phyloP scores from a whole-genome alignment of 192 early-diverging fungal genomes.

The Funneliformis geosporum region DNA sequence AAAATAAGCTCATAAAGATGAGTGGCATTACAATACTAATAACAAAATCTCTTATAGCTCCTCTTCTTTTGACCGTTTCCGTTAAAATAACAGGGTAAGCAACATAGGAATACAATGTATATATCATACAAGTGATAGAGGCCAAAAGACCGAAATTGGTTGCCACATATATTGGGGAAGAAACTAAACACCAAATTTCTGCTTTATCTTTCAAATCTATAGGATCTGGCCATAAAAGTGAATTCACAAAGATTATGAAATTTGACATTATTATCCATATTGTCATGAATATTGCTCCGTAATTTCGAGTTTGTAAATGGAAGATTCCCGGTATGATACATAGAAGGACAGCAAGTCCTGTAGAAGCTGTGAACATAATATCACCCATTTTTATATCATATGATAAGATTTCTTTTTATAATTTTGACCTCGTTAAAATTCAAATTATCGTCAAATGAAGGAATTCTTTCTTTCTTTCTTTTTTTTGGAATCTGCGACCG shows the following conservation, averaged over 20 bases:
- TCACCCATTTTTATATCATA: slow-evolving; percentile 10
- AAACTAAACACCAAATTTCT: not conserved
- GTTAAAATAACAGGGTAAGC: not conserved
- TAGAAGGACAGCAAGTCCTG: not conserved
- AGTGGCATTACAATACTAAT: not conserved
- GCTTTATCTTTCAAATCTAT: not conserved
- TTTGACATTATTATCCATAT: not conserved
- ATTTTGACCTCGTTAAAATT: not conserved
- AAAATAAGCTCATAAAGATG: not conserved
- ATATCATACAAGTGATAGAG: slow-evolving; percentile 17
- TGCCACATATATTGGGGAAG: slow-evolving; percentile 5
- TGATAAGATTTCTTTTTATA: not conserved
- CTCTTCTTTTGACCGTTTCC: not conserved
- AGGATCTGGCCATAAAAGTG: slow-evolving; percentile 7
- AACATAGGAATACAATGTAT: slow-evolving; percentile 13
- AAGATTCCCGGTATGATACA: not conserved
- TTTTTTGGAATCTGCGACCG: not conserved
- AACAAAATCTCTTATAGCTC: not conserved
- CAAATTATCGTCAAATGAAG: not conserved
- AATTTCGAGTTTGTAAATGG: slow-evolving; percentile 23
- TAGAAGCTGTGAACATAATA: not conserved
- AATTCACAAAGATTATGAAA: slow-evolving; percentile 7
- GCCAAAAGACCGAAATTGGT: not conserved
- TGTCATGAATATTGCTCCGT: slow-evolving; percentile 22
- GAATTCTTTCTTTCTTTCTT: not conserved